Percentiles rank a stretch among this genome's conserved stretches.
phyloP scores from a whole-genome alignment of 139 green algal species.

The Volvox reticuliferus region DNA sequence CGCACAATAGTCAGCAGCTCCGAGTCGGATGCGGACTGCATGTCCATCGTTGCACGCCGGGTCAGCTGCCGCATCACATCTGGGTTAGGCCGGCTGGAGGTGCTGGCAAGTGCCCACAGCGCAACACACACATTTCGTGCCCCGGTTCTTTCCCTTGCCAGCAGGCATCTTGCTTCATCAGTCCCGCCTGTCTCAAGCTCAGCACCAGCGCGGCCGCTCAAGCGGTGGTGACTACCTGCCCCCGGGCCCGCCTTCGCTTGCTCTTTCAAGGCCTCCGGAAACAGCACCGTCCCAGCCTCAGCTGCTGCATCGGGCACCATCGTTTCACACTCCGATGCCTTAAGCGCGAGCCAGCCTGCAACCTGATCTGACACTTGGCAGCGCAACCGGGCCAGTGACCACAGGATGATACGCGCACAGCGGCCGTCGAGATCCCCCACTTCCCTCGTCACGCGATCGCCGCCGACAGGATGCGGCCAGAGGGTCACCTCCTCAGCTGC shows the following conservation, averaged over 20 bases:
- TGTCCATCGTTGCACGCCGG: neutral
- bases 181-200: too few relatives aligned
- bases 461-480: too few relatives aligned
- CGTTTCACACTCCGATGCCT: neutral
- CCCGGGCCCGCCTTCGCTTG: neutral
- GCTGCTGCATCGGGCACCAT: neutral
- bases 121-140: neutral
- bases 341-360: neutral
- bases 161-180: too few relatives aligned
- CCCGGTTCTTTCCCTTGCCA: neutral
- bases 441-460: neutral
- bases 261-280: neutral
- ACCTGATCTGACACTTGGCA: neutral
- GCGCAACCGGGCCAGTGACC: neutral
- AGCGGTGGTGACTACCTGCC: too few relatives aligned
- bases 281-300: neutral
- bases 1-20: neutral
- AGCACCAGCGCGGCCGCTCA: too few relatives aligned
- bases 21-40: neutral
- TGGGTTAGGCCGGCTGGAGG: neutral
- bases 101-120: constrained; percentile 19
- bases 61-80: constrained; percentile 9
- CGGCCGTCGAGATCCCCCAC: neutral
- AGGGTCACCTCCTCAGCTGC: too few relatives aligned
- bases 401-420: constrained; percentile 24